Conservation (phyloP, 257 asterid genomes). For the Penstemon davidsonii region DNA sequence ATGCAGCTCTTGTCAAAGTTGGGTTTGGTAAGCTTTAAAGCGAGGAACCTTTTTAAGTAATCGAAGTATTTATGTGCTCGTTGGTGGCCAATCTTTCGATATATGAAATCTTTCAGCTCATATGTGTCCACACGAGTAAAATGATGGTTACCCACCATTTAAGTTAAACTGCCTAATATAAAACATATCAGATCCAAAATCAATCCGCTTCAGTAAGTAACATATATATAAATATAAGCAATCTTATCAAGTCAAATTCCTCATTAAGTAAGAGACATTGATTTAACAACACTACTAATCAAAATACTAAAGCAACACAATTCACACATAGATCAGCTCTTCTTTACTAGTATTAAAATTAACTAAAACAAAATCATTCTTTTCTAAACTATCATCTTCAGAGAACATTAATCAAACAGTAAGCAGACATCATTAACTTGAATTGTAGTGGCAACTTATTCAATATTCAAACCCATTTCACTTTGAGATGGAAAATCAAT, state of each 20-base stretch:
- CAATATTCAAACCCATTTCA: neutral
- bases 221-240: neutral
- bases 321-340: slow-evolving; percentile 35
- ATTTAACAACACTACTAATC: neutral
- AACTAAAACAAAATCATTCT: neutral
- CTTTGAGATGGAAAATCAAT: neutral
- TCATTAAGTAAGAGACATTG: too few species aligned
- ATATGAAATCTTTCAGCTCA: slow-evolving; percentile 64
- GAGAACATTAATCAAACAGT: slow-evolving; percentile 23
- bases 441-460: neutral
- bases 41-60: slow-evolving; percentile 48
- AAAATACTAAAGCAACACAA: slow-evolving; percentile 9
- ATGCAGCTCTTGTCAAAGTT: slow-evolving; percentile 62
- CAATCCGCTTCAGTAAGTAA: slow-evolving; percentile 7
- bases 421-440: neutral
- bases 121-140: slow-evolving; percentile 61
- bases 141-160: slow-evolving; percentile 63
- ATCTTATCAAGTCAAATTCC: too few species aligned
- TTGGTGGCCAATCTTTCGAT: slow-evolving; percentile 59
- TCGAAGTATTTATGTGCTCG: slow-evolving; percentile 74
- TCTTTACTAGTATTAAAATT: too few species aligned
- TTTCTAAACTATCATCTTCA: slow-evolving; percentile 11
- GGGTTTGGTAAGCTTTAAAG: slow-evolving; percentile 52
- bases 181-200: slow-evolving; percentile 39
- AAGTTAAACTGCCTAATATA: slow-evolving; percentile 33